Percentiles rank a stretch among this genome's conserved stretches.
Conservation (phyloP, 1,139 yeast genomes). For the Geotrichum fermentans region DNA sequence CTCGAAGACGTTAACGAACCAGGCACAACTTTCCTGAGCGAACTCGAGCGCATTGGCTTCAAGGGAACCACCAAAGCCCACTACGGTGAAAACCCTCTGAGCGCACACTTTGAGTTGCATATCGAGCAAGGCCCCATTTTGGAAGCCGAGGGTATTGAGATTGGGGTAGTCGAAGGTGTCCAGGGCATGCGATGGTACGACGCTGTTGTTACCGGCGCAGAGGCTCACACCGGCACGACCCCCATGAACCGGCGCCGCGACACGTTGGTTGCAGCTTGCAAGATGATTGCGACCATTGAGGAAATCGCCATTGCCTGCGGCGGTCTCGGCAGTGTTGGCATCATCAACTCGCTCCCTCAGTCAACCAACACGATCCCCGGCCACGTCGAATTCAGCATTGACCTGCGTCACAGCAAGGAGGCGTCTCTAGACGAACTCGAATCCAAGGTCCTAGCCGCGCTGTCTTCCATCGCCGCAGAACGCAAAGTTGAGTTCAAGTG, state of each 20-base stretch:
- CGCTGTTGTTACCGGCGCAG: conserved; percentile 52
- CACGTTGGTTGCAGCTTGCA: conserved; percentile 55
- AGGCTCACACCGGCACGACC: conserved; percentile 72
- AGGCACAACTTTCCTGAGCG: conserved; percentile 45
- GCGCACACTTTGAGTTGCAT: conserved; percentile 69
- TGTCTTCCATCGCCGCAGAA: conserved; percentile 39
- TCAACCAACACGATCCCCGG: conserved; percentile 67
- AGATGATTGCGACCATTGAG: conserved; percentile 52
- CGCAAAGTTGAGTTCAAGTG: conserved; percentile 43
- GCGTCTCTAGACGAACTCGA: conserved; percentile 42
- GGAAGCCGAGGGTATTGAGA: conserved; percentile 50
- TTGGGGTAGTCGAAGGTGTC: conserved; percentile 63
- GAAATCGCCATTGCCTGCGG: conserved; percentile 50
- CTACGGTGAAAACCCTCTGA: conserved; percentile 50
- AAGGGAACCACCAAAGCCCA: conserved; percentile 49
- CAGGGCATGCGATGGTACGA: conserved; percentile 65
- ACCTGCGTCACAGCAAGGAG: conserved; percentile 54
- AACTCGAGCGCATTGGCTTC: conserved; percentile 59
- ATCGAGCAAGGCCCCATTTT: conserved; percentile 73
- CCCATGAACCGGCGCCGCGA: conserved; percentile 62
- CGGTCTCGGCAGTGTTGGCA: conserved; percentile 60
- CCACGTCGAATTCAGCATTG: conserved; percentile 52
- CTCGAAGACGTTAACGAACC: conserved; percentile 53
- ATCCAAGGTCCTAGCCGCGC: conserved; percentile 40
- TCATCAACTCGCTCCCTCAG: conserved; percentile 51